Evolutionary conservation across 441 rosid genomes (phyloP).

Genomic region (Brassica hybrid): DNA sequence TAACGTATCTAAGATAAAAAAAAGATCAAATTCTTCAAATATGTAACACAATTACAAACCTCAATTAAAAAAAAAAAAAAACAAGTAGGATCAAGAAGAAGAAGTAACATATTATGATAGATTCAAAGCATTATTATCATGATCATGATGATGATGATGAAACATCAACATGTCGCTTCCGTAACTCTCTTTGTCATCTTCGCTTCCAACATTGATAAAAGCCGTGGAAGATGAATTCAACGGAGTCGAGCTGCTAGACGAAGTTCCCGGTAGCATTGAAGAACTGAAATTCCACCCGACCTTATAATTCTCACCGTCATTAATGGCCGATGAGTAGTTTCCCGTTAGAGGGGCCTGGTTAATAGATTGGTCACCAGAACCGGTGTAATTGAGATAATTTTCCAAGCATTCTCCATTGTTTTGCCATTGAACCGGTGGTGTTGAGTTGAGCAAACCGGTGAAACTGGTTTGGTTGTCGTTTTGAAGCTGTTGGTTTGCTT

Average conservation of each 20-base stretch:
- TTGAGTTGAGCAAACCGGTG: constrained; percentile 45
- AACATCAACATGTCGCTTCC: constrained; percentile 61
- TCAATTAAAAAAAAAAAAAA: constrained; percentile 8
- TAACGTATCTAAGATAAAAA: neutral
- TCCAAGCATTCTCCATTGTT: constrained; percentile 30
- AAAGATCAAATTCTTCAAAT: constrained; percentile 6
- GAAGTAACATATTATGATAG: constrained; percentile 26
- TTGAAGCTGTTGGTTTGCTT: constrained; percentile 37
- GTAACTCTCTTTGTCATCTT: constrained; percentile 71
- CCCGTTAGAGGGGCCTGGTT: constrained; percentile 27
- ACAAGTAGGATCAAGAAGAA: constrained; percentile 4
- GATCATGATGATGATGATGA: constrained; percentile 39
- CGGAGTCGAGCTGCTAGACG: constrained; percentile 59
- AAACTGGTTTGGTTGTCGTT: constrained; percentile 40
- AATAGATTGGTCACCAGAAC: constrained; percentile 23
- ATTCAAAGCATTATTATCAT: constrained; percentile 28
- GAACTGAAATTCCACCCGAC: constrained; percentile 41
- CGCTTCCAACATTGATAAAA: constrained; percentile 55
- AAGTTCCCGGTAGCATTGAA: constrained; percentile 44
- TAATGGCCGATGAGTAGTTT: constrained; percentile 17
- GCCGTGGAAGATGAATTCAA: constrained; percentile 56
- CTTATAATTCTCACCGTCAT: constrained; percentile 18
- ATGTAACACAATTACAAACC: constrained; percentile 26
- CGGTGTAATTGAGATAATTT: constrained; percentile 31
- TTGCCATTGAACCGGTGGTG: constrained; percentile 36